A percentile compares a stretch with the other conserved stretches of the same genome.
Conservation (phyloP, 306 rosid genomes). For the Prunus mongolica region DNA sequence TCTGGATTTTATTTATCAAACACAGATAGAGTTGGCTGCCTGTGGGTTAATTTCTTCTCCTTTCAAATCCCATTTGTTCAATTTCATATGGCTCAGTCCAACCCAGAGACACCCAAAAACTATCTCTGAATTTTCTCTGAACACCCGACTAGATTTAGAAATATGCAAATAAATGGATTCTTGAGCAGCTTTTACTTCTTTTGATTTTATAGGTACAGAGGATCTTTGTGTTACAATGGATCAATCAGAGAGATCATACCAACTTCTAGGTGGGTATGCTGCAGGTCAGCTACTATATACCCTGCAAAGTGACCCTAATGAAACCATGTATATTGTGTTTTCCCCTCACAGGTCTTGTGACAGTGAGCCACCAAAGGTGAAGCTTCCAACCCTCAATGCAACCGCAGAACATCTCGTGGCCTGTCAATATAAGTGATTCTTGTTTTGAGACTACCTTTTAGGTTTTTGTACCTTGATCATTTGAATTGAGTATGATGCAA, state of each 20-base stretch:
- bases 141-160: too few species aligned
- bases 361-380: conserved; percentile 50
- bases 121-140: too few species aligned
- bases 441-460: background rate
- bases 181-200: too few species aligned
- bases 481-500: too few species aligned
- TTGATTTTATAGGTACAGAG: conserved; percentile 46
- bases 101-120: too few species aligned
- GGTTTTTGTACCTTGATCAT: background rate
- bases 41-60: conserved; percentile 45
- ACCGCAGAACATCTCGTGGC: conserved; percentile 46
- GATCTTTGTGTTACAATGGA: conserved; percentile 78
- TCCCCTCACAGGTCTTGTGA: conserved; percentile 40
- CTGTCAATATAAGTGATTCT: conserved; percentile 13
- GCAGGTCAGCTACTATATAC: conserved; percentile 75
- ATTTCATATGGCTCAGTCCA: background rate
- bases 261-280: conserved; percentile 80
- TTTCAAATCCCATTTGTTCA: background rate
- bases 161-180: too few species aligned
- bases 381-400: conserved; percentile 80
- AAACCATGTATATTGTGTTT: conserved; percentile 50
- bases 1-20: conserved; percentile 69
- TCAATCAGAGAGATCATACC: conserved; percentile 80
- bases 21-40: conserved; percentile 96
- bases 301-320: conserved; percentile 20